Conservation (phyloP, 805 yeast genomes). For the Cephaloascus fragrans region DNA sequence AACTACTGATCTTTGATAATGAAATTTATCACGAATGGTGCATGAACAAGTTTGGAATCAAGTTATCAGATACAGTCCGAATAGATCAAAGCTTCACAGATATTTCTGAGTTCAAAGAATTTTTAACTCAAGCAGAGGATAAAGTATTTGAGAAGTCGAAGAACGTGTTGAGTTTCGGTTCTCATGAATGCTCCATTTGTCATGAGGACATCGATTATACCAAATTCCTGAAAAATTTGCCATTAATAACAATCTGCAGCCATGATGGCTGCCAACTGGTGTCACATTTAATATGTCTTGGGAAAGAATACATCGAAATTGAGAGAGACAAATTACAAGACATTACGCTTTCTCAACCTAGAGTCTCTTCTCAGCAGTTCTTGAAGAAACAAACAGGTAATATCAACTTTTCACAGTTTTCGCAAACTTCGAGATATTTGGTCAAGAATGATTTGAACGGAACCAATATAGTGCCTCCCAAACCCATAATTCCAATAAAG, state of each 20-base stretch:
- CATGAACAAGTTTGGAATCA: conserved; percentile 17
- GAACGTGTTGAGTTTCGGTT: conserved; percentile 11
- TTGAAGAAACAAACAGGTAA: not conserved
- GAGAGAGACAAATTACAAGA: not conserved
- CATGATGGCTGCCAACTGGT: conserved; percentile 17
- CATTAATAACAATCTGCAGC: conserved; percentile 23
- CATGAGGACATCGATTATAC: conserved; percentile 19
- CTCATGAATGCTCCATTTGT: conserved; percentile 21
- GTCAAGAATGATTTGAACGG: not conserved
- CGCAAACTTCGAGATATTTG: not conserved
- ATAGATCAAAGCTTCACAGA: conserved; percentile 7
- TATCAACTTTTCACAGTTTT: not conserved
- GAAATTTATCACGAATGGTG: conserved; percentile 22
- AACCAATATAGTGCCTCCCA: not conserved
- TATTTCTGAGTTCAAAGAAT: conserved; percentile 14
- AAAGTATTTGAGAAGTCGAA: conserved; percentile 7
- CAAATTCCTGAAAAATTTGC: conserved; percentile 14
- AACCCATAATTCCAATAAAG: conserved; percentile 12
- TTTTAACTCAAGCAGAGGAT: conserved; percentile 5
- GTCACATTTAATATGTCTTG: conserved; percentile 30
- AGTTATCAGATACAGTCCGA: conserved; percentile 9
- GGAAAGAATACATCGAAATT: conserved; percentile 5
- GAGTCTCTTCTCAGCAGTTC: not conserved
- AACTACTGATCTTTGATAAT: conserved; percentile 33
- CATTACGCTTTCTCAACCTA: not conserved